Evolutionary conservation across 2,329 filamentous ascomycete species (phyloP).

Genomic region (Mycocentrospora acerina): DNA sequence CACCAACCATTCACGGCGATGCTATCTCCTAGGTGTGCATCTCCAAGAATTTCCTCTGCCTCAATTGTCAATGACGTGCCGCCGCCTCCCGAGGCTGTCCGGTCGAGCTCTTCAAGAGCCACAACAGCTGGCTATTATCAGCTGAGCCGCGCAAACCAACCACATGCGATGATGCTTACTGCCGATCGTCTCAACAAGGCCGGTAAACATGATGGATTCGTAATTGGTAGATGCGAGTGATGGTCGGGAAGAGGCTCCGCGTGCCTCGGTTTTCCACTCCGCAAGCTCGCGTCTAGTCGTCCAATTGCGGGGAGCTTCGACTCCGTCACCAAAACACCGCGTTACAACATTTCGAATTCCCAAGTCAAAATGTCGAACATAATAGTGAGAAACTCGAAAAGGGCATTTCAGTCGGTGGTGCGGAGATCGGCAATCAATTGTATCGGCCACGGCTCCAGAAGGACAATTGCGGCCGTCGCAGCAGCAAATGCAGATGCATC

Average conservation of each 20-base stretch:
- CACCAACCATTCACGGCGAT: conserved; percentile 82
- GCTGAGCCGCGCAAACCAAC: conserved; percentile 20
- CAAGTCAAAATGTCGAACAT: conserved; percentile 14
- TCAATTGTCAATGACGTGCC: conserved; percentile 91
- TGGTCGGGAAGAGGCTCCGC: conserved; percentile 24
- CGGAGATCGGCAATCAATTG: conserved; percentile 12
- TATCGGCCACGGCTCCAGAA: conserved; percentile 11
- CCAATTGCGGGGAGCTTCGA: conserved; percentile 7
- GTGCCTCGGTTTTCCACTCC: conserved; percentile 20
- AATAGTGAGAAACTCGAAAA: conserved; percentile 17
- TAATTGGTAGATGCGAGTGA: conserved; percentile 12
- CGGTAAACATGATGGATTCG: conserved; percentile 78
- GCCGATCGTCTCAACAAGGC: conserved; percentile 67
- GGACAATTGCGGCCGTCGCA: conserved; percentile 47
- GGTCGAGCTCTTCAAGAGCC: conserved; percentile 76
- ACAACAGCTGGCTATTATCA: conserved; percentile 67
- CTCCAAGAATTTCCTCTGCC: conserved; percentile 72
- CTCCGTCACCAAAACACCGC: conserved; percentile 2
- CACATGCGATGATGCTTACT: conserved; percentile 57
- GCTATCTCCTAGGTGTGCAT: conserved; percentile 86
- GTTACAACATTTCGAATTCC: conserved; percentile 1
- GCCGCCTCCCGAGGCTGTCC: conserved; percentile 67
- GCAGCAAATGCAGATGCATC: conserved; percentile 42
- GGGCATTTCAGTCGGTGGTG: conserved; percentile 7
- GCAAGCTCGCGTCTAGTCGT: too few species aligned